Percentiles rank a stretch among this genome's conserved stretches.
Conservation (phyloP, 2,329 filamentous ascomycete genomes). For the Oidium heveae region DNA sequence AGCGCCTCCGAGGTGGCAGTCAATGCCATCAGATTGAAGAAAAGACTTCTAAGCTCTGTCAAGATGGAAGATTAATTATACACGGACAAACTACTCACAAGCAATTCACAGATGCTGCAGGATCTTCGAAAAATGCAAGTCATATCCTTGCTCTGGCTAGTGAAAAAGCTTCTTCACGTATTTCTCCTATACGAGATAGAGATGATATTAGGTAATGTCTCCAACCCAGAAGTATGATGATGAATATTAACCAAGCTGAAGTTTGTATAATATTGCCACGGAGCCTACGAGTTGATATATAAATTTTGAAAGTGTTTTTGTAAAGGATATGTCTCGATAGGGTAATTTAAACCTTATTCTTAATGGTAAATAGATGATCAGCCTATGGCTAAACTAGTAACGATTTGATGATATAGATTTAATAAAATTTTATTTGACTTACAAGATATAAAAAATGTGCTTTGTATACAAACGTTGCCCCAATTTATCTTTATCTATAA, state of each 20-base stretch:
- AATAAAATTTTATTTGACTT: too few relatives aligned
- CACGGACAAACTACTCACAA: constrained; percentile 6
- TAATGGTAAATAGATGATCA: too few relatives aligned
- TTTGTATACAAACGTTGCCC: too few relatives aligned
- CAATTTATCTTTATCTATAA: too few relatives aligned
- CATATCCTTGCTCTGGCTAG: constrained; percentile 8
- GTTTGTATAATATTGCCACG: constrained; percentile 13
- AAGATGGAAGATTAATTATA: constrained; percentile 39
- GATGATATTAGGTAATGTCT: constrained; percentile 13
- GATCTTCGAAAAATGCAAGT: constrained; percentile 6
- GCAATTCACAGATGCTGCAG: background rate
- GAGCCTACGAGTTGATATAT: too few relatives aligned
- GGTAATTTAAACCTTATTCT: too few relatives aligned
- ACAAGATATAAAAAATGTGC: too few relatives aligned
- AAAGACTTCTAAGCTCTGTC: constrained; percentile 37
- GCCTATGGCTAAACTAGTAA: too few relatives aligned
- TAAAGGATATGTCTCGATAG: too few relatives aligned
- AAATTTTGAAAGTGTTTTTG: too few relatives aligned
- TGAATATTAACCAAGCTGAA: constrained; percentile 3
- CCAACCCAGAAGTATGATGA: background rate
- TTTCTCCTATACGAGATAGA: constrained; percentile 13
- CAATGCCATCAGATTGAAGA: too few relatives aligned
- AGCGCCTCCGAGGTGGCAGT: constrained; percentile 33
- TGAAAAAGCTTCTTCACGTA: constrained; percentile 10
- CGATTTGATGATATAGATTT: too few relatives aligned